Evolutionary conservation across 176 grass and related monocot species (phyloP), one percentile per base, ranked within the genome.

Genomic region (Eleusine coracana): DNA sequence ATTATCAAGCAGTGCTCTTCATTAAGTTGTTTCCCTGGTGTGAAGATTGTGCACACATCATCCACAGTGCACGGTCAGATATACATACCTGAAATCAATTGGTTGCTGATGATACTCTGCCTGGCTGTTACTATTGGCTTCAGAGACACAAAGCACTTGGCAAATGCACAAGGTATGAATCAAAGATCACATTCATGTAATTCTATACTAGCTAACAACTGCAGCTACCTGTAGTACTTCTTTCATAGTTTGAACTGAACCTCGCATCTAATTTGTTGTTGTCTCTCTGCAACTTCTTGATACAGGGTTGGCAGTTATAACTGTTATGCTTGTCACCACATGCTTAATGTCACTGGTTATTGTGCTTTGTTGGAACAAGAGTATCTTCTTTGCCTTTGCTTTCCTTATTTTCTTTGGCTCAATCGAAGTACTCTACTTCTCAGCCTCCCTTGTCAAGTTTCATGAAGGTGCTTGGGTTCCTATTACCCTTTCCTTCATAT

Each of bases 21-120:
- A 60, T 84, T 96, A 84, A 89, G 77, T 66, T 99, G 97, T 78
- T 99, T 99, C 74, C 97, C 97, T 27, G 85, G 93, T 44, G 93
- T 99, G 79, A 99, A 99, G 91, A 92, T 96, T 23, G 73, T 96
- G 73, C 97, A 99, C 85, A 99, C 97, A 59, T 99, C 97, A 34
- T 96, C 93, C 13, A 90, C 86, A 17, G 78, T 90, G 23, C 97
- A 96, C 3, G 97, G 97, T 52, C 97, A 99, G 80, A 92, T 99
- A 88, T 99, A 99, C 81, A 96, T 99, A 66, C 97, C 97, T 5
- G 93, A 99, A 88, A 95, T 95, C 74, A 98, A 98, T 80, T 98
- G 96, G 96, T 93, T 90, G 37, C 59, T 98, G 72, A 98, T 98
- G 96, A 29, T 93, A 72, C 76, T 98, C 23, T 98, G 96, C 34